phyloP scores from a whole-genome alignment of 768 basidiomycete genomes.

The Lepiota venenata region DNA sequence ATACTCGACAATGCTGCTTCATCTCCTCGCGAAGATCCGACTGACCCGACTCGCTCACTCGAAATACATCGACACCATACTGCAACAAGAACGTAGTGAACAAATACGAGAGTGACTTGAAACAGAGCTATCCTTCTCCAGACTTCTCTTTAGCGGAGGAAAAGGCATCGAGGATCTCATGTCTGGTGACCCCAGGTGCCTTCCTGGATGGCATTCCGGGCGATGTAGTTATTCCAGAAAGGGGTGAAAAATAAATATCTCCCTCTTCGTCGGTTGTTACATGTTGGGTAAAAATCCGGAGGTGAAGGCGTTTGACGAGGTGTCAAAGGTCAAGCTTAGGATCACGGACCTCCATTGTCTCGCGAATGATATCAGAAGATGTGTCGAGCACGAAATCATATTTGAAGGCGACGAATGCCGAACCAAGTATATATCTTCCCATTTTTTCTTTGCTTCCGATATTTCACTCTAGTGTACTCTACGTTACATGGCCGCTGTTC shows the following conservation, averaged over 20 bases:
- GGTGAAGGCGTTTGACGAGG: conserved; percentile 18
- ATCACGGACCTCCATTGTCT: conserved; percentile 65
- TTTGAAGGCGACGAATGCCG: conserved; percentile 54
- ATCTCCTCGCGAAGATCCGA: conserved; percentile 84
- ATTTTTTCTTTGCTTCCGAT: conserved; percentile 2
- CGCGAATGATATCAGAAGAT: conserved; percentile 67
- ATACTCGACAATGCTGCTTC: conserved; percentile 83
- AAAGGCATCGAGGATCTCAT: conserved; percentile 21
- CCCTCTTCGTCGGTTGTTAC: conserved; percentile 17
- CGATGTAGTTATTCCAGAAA: conserved; percentile 38
- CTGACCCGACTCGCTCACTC: conserved; percentile 79
- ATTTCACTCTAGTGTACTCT: neutral
- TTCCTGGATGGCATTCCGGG: conserved; percentile 13
- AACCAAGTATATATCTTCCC: conserved; percentile 41
- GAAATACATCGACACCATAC: conserved; percentile 72
- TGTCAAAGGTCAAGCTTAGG: conserved; percentile 69
- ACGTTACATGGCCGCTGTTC: no score
- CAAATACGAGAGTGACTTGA: conserved; percentile 41
- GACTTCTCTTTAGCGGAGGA: conserved; percentile 30
- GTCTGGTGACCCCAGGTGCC: conserved; percentile 8
- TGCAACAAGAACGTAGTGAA: conserved; percentile 60
- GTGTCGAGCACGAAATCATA: conserved; percentile 70
- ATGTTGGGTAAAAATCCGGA: conserved; percentile 19
- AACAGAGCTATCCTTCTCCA: conserved; percentile 34
- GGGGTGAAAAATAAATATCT: conserved; percentile 53